phyloP scores from a whole-genome alignment of 1,139 yeast genomes.

The Candida pseudoviswanathii region DNA sequence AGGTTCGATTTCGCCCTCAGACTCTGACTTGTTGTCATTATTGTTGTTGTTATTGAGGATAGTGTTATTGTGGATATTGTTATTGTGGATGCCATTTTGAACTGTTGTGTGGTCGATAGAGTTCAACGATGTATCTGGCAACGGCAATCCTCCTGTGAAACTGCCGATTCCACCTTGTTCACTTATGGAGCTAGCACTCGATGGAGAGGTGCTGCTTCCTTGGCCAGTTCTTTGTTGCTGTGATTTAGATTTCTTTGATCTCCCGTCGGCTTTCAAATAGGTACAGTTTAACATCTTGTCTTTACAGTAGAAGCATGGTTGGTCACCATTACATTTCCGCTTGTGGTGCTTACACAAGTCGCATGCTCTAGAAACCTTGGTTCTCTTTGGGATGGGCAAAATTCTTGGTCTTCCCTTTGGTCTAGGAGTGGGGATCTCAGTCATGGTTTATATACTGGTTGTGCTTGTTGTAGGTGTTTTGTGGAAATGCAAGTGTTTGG shows the following conservation, averaged over 20 bases:
- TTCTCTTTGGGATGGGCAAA: conserved; percentile 18
- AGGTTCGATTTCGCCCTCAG: conserved; percentile 7
- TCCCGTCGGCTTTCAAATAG: conserved; percentile 27
- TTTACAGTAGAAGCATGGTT: conserved; percentile 29
- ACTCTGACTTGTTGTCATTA: neutral
- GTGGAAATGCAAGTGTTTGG: too few relatives aligned
- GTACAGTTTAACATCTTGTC: conserved; percentile 26
- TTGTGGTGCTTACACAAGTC: conserved; percentile 34
- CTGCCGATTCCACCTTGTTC: neutral
- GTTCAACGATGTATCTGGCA: neutral
- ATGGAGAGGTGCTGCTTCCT: neutral
- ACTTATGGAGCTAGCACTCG: neutral
- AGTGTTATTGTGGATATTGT: neutral
- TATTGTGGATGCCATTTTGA: conserved; percentile 13
- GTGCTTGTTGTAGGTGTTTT: too few relatives aligned
- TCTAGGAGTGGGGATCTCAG: conserved; percentile 6
- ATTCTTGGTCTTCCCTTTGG: conserved; percentile 17
- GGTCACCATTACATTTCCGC: conserved; percentile 33
- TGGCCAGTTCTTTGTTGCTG: conserved; percentile 9
- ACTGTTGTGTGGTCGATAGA: neutral
- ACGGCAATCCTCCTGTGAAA: neutral
- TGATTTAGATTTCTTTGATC: conserved; percentile 24
- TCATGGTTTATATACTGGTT: neutral
- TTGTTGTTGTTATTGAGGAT: conserved; percentile 8
- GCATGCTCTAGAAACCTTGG: conserved; percentile 42